Conservation (phyloP, 805 yeast species). For the Saccharomycopsis javanensis region DNA sequence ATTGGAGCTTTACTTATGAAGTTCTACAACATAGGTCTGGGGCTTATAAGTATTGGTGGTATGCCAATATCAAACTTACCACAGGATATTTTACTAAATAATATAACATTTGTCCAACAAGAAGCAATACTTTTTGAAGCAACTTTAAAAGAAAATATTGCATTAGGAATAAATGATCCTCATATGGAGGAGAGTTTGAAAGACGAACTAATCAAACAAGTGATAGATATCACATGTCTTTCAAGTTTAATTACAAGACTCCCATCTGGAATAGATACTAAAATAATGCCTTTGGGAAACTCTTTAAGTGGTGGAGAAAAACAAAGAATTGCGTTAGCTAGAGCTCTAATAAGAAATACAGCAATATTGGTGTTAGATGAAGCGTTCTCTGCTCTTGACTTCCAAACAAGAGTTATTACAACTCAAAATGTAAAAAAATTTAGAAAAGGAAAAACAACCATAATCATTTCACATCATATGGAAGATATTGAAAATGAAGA, state of each 20-base stretch:
- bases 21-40: constrained; percentile 44
- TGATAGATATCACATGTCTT: background rate
- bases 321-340: constrained; percentile 75
- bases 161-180: constrained; percentile 34
- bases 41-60: constrained; percentile 52
- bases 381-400: constrained; percentile 73
- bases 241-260: constrained; percentile 29
- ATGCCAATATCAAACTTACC: constrained; percentile 35
- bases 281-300: constrained; percentile 32
- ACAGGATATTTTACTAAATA: constrained; percentile 44
- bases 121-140: constrained; percentile 55
- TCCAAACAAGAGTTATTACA: constrained; percentile 34
- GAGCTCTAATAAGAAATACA: constrained; percentile 66
- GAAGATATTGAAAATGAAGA: constrained; percentile 49
- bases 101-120: constrained; percentile 70
- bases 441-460: constrained; percentile 65
- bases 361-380: constrained; percentile 81
- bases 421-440: constrained; percentile 43
- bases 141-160: constrained; percentile 52
- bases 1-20: constrained; percentile 51
- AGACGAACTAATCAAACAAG: background rate
- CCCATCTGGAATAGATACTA: constrained; percentile 47
- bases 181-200: background rate
- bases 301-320: constrained; percentile 83
- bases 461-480: constrained; percentile 73